These are phyloP conservation scores for Saccharomycopsis sp. DNA, from an alignment of 805 yeast genomes.

Conservation along the genomic window DNA sequence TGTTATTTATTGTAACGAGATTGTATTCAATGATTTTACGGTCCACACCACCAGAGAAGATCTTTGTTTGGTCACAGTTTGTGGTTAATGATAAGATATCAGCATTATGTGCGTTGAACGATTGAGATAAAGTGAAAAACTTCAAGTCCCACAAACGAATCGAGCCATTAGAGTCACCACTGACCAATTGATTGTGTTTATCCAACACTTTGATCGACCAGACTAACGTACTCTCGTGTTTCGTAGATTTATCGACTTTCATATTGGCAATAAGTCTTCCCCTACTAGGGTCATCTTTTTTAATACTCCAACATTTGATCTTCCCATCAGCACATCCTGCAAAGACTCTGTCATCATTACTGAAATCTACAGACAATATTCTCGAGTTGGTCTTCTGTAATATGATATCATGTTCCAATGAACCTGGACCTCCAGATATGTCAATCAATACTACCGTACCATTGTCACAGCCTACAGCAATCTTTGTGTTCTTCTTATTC, in stretches of 20 bases:
- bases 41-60: constrained; percentile 91
- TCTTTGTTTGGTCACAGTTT: constrained; percentile 51
- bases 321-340: constrained; percentile 98
- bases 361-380: constrained; percentile 76
- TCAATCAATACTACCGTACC: constrained; percentile 82
- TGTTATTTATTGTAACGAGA: constrained; percentile 31
- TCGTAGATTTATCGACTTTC: constrained; percentile 79
- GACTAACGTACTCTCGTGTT: constrained; percentile 79
- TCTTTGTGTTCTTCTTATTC: constrained; percentile 49
- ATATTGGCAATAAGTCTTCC: constrained; percentile 76
- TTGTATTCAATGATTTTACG: constrained; percentile 76
- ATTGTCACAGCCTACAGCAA: constrained; percentile 93
- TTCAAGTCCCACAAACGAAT: constrained; percentile 89
- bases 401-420: constrained; percentile 65
- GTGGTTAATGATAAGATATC: constrained; percentile 73
- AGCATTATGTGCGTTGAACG: constrained; percentile 81
- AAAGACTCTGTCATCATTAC: constrained; percentile 48
- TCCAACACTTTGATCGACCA: constrained; percentile 77
- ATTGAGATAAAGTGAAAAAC: constrained; percentile 69
- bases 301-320: constrained; percentile 70
- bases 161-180: constrained; percentile 95
- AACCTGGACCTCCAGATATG: constrained; percentile 82
- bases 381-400: constrained; percentile 81
- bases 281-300: constrained; percentile 32
- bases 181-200: constrained; percentile 65